Percentiles rank a stretch among this genome's conserved stretches.
Evolutionary conservation across 2,329 filamentous ascomycete genomes (phyloP).

Genomic region (Zymoseptoria ardabiliae): DNA sequence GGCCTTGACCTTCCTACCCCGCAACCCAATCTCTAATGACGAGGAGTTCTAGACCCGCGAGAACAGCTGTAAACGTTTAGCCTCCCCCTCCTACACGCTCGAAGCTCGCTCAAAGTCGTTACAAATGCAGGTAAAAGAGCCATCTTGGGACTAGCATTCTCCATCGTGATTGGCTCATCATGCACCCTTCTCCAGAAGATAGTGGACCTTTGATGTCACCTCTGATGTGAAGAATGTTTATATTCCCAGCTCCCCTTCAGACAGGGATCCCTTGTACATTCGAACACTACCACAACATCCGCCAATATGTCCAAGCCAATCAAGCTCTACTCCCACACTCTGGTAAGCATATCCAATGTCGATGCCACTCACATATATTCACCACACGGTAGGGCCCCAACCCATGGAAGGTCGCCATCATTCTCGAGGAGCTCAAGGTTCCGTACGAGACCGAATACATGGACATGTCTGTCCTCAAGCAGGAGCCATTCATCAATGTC

Average conservation of each 20-base stretch:
- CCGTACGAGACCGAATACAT: slow-evolving; percentile 34
- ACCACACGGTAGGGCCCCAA: slow-evolving; percentile 28
- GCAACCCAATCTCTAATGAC: no score
- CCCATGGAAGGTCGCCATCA: slow-evolving; percentile 39
- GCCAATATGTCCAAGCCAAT: slow-evolving; percentile 20
- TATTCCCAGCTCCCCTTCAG: not conserved
- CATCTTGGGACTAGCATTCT: not conserved
- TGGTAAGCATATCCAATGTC: slow-evolving; percentile 3
- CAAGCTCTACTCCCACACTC: slow-evolving; percentile 24
- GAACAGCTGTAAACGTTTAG: not conserved
- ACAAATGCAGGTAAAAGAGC: not conserved
- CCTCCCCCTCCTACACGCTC: not conserved
- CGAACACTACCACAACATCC: not conserved
- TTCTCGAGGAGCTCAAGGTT: slow-evolving; percentile 39
- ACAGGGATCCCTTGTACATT: not conserved
- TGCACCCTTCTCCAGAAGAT: not conserved
- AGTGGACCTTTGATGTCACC: not conserved
- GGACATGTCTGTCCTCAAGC: slow-evolving; percentile 37
- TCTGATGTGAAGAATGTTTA: not conserved
- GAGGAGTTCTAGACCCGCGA: no score
- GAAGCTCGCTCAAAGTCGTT: not conserved
- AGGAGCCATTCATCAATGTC: slow-evolving; percentile 31
- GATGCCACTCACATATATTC: not conserved
- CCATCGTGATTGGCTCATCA: not conserved
- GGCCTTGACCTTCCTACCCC: no score